A percentile compares a stretch with the other conserved stretches of the same genome.
phyloP scores from a whole-genome alignment of 805 yeast species.

The Kazachstania bromeliacearum region DNA sequence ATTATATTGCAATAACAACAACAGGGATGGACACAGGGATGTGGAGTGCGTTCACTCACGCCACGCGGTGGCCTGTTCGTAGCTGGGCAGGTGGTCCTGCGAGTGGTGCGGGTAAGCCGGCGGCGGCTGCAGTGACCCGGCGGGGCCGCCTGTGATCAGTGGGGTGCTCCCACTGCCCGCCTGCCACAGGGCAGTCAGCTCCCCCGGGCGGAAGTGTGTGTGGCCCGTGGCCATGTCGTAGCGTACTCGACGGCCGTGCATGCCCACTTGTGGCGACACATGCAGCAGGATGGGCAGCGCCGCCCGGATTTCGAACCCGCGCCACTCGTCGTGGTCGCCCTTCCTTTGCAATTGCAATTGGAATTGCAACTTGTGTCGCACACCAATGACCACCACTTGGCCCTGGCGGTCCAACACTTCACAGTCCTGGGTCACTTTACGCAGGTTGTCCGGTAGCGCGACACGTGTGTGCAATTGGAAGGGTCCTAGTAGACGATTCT shows the following conservation, averaged over 20 bases:
- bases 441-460: conserved; percentile 58
- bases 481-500: conserved; percentile 34
- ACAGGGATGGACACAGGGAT: neutral
- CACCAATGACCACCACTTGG: no score
- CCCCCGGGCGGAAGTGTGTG: conserved; percentile 35
- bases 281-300: conserved; percentile 67
- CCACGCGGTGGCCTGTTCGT: neutral
- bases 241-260: conserved; percentile 35
- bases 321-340: conserved; percentile 53
- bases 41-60: neutral
- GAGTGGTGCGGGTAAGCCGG: neutral
- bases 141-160: neutral
- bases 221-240: conserved; percentile 31
- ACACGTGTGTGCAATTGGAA: conserved; percentile 58
- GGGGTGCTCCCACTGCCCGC: neutral
- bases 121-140: no score
- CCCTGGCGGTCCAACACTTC: no score
- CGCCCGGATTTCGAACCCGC: conserved; percentile 77
- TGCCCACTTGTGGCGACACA: conserved; percentile 65
- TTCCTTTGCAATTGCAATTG: conserved; percentile 46
- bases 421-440: conserved; percentile 75
- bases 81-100: neutral
- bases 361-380: conserved; percentile 73
- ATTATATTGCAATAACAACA: neutral
- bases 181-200: conserved; percentile 27